Percentiles rank a stretch among this genome's conserved stretches.
Evolutionary conservation across 169 alveolate species (phyloP).

Genomic region (Plasmodium berghei): DNA sequence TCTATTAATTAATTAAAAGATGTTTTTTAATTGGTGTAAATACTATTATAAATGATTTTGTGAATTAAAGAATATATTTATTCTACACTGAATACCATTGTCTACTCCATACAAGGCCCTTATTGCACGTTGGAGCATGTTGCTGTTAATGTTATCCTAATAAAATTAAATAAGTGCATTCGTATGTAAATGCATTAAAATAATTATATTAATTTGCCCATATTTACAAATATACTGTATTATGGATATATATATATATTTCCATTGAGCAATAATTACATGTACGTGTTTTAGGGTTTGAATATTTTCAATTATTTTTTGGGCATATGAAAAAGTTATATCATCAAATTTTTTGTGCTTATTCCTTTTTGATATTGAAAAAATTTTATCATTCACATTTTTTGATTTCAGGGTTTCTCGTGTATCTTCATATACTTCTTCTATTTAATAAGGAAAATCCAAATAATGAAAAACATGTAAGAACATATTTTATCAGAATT

Average conservation of each 20-base stretch:
- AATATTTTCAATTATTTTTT: slow-evolving; percentile 75
- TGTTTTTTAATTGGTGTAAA: slow-evolving; percentile 8
- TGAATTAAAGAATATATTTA: neutral
- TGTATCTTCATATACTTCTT: slow-evolving; percentile 76
- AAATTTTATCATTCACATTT: slow-evolving; percentile 11
- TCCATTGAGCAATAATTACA: slow-evolving; percentile 20
- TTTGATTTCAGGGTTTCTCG: slow-evolving; percentile 7
- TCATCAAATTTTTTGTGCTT: slow-evolving; percentile 53
- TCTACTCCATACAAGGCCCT: slow-evolving; percentile 57
- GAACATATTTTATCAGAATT: neutral
- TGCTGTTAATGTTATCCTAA: slow-evolving; percentile 63
- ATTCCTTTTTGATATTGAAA: slow-evolving; percentile 16
- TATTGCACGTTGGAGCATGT: slow-evolving; percentile 71
- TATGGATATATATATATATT: neutral
- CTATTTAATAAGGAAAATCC: slow-evolving; percentile 23
- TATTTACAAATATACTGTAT: neutral
- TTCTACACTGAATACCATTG: slow-evolving; percentile 23
- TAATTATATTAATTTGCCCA: neutral
- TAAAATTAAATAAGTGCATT: neutral
- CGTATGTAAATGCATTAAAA: slow-evolving; percentile 8
- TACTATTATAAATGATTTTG: slow-evolving; percentile 3
- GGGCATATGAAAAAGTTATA: slow-evolving; percentile 71
- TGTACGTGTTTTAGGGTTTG: slow-evolving; percentile 52
- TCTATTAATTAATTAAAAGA: slow-evolving; percentile 17
- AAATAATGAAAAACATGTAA: neutral